Conservation (phyloP, 257 asterid genomes). For the Ocimum tenuiflorum region DNA sequence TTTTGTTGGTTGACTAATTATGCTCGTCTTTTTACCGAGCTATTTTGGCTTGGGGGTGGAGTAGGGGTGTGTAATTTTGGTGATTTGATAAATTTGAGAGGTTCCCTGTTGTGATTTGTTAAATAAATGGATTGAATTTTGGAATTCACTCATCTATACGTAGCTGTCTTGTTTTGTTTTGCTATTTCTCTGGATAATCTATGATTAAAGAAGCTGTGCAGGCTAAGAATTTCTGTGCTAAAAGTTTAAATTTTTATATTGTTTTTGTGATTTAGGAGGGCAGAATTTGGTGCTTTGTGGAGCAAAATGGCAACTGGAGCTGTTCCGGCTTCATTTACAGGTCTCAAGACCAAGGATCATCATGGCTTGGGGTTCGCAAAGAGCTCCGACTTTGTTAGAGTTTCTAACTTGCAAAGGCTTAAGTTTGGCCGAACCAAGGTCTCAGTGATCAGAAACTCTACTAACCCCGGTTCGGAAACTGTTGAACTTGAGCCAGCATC, state of each 20-base stretch:
- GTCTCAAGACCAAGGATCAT: conserved; percentile 53
- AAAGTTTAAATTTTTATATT: conserved; percentile 1
- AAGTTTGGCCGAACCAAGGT: conserved; percentile 58
- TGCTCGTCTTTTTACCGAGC: not conserved
- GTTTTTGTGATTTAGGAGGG: conserved; percentile 29
- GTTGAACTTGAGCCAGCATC: conserved; percentile 90
- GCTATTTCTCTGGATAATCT: not conserved
- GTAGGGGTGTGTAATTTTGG: not conserved
- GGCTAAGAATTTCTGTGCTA: not conserved
- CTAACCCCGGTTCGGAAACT: conserved; percentile 65
- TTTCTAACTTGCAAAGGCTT: conserved; percentile 58
- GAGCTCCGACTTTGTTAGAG: conserved; percentile 55
- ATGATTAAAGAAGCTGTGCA: not conserved
- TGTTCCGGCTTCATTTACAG: conserved; percentile 73
- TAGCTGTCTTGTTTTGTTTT: not conserved
- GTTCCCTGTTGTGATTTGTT: not conserved
- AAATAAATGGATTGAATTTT: not conserved
- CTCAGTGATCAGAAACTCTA: conserved; percentile 56
- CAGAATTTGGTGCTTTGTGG: conserved; percentile 19
- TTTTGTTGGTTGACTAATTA: not conserved
- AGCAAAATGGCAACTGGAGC: conserved; percentile 78
- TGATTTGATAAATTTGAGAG: not conserved
- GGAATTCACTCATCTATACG: not conserved
- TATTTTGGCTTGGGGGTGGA: not conserved
- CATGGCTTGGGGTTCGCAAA: conserved; percentile 57